Conservation (phyloP, 768 basidiomycete species). For the Lyophyllum shimeji region DNA sequence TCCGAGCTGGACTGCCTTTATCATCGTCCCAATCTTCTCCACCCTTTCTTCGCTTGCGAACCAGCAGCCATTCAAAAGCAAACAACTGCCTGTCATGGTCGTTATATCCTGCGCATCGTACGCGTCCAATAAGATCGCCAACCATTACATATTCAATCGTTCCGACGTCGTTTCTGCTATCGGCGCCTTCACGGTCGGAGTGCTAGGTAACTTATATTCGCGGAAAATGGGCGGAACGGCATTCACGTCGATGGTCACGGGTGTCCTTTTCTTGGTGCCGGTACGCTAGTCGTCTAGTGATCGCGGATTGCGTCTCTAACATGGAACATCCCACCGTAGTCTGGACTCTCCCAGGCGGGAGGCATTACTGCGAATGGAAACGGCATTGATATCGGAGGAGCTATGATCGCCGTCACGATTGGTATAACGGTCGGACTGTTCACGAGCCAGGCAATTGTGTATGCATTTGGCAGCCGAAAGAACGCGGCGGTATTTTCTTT, state of each 20-base stretch:
- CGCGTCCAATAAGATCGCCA: slow-evolving; percentile 78
- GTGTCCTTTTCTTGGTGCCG: slow-evolving; percentile 84
- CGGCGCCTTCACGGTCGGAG: slow-evolving; percentile 78
- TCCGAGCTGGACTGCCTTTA: slow-evolving; percentile 73
- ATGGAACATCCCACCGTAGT: slow-evolving; percentile 38
- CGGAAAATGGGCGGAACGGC: slow-evolving; percentile 82
- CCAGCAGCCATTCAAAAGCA: slow-evolving; percentile 71
- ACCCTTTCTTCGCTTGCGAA: slow-evolving; percentile 72
- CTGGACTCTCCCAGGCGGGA: slow-evolving; percentile 83
- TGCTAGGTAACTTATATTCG: slow-evolving; percentile 81
- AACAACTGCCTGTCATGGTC: slow-evolving; percentile 80
- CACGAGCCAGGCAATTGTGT: slow-evolving; percentile 85
- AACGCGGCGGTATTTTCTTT: slow-evolving; percentile 86
- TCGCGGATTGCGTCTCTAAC: neutral
- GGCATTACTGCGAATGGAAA: slow-evolving; percentile 80
- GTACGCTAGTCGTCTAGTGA: slow-evolving; percentile 43
- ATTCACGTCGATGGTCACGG: slow-evolving; percentile 89
- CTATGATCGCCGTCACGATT: slow-evolving; percentile 89
- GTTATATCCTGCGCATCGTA: slow-evolving; percentile 79
- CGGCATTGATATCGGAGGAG: slow-evolving; percentile 81
- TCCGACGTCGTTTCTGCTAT: slow-evolving; percentile 85
- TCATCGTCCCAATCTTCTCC: slow-evolving; percentile 78
- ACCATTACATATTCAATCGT: slow-evolving; percentile 82
- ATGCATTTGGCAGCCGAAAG: slow-evolving; percentile 83
- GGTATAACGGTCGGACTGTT: slow-evolving; percentile 90